Percentiles rank a stretch among this genome's conserved stretches.
phyloP scores from a whole-genome alignment of 768 basidiomycete genomes.

The Coprinopsis marcescibilis region DNA sequence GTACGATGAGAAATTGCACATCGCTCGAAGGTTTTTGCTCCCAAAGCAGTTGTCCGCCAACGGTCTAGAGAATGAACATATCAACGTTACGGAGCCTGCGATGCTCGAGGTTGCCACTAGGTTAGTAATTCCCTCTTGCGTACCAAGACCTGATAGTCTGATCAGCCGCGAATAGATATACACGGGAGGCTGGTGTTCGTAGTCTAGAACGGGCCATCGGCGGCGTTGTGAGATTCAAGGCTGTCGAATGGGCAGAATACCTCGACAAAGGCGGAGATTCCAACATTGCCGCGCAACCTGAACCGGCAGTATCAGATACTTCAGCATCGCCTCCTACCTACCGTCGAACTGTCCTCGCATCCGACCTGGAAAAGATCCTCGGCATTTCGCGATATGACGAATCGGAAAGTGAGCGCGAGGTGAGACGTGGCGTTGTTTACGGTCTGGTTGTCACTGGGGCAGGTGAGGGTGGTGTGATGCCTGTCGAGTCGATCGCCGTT shows the following conservation, averaged over 20 bases:
- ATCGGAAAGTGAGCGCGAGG: constrained; percentile 63
- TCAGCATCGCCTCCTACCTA: constrained; percentile 35
- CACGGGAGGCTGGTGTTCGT: constrained; percentile 91
- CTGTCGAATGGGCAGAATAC: constrained; percentile 83
- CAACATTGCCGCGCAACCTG: constrained; percentile 11
- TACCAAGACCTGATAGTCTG: too few relatives aligned
- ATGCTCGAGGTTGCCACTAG: constrained; percentile 67
- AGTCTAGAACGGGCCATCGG: constrained; percentile 84
- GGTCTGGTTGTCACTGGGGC: constrained; percentile 85
- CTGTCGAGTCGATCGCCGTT: constrained; percentile 76
- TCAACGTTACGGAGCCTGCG: constrained; percentile 64
- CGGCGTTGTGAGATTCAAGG: constrained; percentile 84
- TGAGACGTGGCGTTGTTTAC: constrained; percentile 72
- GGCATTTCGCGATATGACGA: constrained; percentile 77
- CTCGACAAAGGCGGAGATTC: constrained; percentile 34
- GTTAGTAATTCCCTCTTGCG: not conserved
- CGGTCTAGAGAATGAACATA: constrained; percentile 55
- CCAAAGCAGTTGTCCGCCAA: constrained; percentile 85
- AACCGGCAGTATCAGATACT: constrained; percentile 1
- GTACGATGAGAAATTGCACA: constrained; percentile 87
- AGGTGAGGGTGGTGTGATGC: constrained; percentile 80
- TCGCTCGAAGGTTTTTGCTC: constrained; percentile 79
- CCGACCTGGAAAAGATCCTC: constrained; percentile 78
- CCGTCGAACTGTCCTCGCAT: constrained; percentile 51
- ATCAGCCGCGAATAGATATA: constrained; percentile 40